A percentile compares a stretch with the other conserved stretches of the same genome.
Conservation (phyloP, 208 protist species). For the Acanthamoeba castellanii region DNA sequence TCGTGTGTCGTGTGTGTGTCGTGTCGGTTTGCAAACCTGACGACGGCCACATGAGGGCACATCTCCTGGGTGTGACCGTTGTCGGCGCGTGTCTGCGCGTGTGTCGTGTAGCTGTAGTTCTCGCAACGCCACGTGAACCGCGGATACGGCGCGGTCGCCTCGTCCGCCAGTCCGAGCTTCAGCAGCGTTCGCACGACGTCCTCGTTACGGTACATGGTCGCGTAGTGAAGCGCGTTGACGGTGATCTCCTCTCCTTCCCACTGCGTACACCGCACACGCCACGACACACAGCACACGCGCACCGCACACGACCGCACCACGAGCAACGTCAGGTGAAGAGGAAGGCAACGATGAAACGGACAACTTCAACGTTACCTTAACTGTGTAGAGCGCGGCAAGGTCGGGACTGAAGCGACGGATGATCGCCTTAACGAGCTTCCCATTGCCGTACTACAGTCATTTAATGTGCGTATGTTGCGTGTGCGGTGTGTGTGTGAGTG, state of each 20-base stretch:
- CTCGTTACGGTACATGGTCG: conserved; percentile 4
- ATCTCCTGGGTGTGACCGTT: not conserved
- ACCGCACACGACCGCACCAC: not conserved
- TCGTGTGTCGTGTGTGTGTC: not conserved
- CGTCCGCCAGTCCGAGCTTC: not conserved
- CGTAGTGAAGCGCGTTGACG: conserved; percentile 2
- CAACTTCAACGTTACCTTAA: not conserved
- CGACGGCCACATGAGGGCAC: conserved; percentile 13
- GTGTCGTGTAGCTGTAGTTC: not conserved
- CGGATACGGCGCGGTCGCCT: not conserved
- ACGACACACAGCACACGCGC: not conserved
- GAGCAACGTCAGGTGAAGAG: not conserved
- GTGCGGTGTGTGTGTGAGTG: no score
- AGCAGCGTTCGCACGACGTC: not conserved
- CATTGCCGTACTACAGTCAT: not conserved
- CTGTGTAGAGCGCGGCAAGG: not conserved
- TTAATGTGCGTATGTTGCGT: not conserved
- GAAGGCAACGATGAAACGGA: not conserved
- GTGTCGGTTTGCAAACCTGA: not conserved
- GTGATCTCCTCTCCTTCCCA: not conserved
- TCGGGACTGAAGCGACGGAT: not conserved
- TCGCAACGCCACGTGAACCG: not conserved
- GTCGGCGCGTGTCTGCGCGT: not conserved
- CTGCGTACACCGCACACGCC: not conserved
- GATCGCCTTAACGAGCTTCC: not conserved